Conservation (phyloP, 1,139 yeast species). For the Suhomyces choctaworum region DNA sequence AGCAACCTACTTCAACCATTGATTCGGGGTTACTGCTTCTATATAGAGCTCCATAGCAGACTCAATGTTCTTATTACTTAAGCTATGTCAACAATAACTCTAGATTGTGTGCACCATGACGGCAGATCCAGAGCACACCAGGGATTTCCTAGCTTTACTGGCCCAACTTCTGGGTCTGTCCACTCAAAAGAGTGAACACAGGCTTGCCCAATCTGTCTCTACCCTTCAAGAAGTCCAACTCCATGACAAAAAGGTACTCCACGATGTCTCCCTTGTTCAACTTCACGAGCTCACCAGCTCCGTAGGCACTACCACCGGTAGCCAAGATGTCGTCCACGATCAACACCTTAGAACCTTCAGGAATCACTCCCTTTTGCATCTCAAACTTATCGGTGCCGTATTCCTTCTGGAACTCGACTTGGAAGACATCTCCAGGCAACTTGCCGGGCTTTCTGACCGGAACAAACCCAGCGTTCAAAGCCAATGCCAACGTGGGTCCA, state of each 20-base stretch:
- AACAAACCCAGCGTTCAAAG: slow-evolving; percentile 84
- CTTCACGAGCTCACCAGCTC: slow-evolving; percentile 84
- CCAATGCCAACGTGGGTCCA: slow-evolving; percentile 93
- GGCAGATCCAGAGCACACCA: neutral
- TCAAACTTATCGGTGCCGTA: slow-evolving; percentile 90
- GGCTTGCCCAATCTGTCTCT: slow-evolving; percentile 85
- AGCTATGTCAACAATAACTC: too few relatives aligned
- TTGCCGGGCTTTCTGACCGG: slow-evolving; percentile 96
- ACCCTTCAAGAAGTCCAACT: slow-evolving; percentile 91
- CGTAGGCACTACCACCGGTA: slow-evolving; percentile 94
- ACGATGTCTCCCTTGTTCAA: slow-evolving; percentile 57
- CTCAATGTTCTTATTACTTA: too few relatives aligned
- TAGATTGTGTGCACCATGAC: too few relatives aligned
- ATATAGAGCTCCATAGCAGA: too few relatives aligned
- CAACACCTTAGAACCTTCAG: slow-evolving; percentile 76
- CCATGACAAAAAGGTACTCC: slow-evolving; percentile 88
- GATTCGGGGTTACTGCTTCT: too few relatives aligned
- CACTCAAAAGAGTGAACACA: slow-evolving; percentile 81
- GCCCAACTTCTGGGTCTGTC: slow-evolving; percentile 59
- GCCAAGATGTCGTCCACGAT: slow-evolving; percentile 96
- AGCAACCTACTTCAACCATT: too few relatives aligned
- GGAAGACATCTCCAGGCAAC: slow-evolving; percentile 79
- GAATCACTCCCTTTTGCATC: slow-evolving; percentile 81
- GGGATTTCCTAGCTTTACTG: neutral
- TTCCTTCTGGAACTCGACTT: slow-evolving; percentile 82